Conservation (phyloP, 805 yeast species). For the Ogataea saltuana region DNA sequence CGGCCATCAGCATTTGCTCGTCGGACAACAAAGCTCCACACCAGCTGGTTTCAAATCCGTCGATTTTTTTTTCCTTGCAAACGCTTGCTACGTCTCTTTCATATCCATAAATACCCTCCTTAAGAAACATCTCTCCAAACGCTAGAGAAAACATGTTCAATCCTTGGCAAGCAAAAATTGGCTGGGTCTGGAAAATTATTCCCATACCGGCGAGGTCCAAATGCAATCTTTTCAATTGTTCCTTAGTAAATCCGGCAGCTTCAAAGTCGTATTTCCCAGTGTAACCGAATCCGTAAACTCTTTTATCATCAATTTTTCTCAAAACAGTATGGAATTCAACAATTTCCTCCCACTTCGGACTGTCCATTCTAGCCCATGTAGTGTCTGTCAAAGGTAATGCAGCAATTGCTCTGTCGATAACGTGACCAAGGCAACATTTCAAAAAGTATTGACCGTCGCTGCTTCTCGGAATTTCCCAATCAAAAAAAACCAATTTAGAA, state of each 20-base stretch:
- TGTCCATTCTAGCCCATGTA: constrained; percentile 64
- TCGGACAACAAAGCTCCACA: constrained; percentile 26
- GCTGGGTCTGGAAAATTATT: constrained; percentile 49
- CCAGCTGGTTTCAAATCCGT: constrained; percentile 27
- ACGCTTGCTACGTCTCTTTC: constrained; percentile 20
- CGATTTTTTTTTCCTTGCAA: constrained; percentile 15
- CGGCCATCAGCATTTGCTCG: constrained; percentile 23
- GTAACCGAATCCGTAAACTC: constrained; percentile 59
- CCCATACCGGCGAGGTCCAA: constrained; percentile 59
- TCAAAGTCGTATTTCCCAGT: constrained; percentile 64
- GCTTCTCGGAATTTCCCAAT: constrained; percentile 64
- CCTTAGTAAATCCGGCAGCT: constrained; percentile 53
- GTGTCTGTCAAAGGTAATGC: constrained; percentile 61
- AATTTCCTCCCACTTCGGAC: constrained; percentile 58
- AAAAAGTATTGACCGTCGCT: constrained; percentile 58
- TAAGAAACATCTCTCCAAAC: constrained; percentile 49
- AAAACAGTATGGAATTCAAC: constrained; percentile 47
- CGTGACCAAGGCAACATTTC: constrained; percentile 52
- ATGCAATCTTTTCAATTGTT: constrained; percentile 48
- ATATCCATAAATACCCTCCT: constrained; percentile 55
- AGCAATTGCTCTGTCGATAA: constrained; percentile 52
- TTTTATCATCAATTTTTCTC: constrained; percentile 48
- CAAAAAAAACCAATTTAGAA: constrained; percentile 43
- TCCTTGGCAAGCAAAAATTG: constrained; percentile 59
- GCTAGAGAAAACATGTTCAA: constrained; percentile 51